Evolutionary conservation across 192 early-diverging fungal species (phyloP).

Genomic region (Nowakowskiella sp.): DNA sequence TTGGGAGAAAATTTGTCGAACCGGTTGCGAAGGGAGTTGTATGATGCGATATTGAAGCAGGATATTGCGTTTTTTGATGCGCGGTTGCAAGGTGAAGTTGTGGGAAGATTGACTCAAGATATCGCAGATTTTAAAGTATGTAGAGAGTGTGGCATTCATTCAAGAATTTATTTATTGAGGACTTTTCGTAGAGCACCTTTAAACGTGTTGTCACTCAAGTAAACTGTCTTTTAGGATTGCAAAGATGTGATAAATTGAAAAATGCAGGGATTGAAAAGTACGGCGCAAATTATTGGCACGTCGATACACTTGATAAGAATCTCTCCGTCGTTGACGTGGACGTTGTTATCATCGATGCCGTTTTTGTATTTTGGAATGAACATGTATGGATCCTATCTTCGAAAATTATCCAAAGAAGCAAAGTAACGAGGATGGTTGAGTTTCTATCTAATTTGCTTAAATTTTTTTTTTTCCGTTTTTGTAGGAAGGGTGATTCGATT

Average conservation of each 20-base stretch:
- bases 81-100: constrained; percentile 21
- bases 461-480: too few relatives aligned
- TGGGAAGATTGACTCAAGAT: constrained; percentile 22
- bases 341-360: constrained; percentile 23
- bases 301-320: constrained; percentile 16
- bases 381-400: constrained; percentile 25
- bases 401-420: constrained; percentile 23
- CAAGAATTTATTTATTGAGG: constrained; percentile 1
- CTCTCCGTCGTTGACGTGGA: constrained; percentile 24
- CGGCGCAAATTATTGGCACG: constrained; percentile 29
- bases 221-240: constrained; percentile 5
- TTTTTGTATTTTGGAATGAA: constrained; percentile 31
- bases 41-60: constrained; percentile 25
- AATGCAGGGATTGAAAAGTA: constrained; percentile 25
- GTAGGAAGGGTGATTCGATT: constrained; percentile 7
- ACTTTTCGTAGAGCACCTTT: constrained; percentile 18
- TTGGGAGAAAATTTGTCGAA: constrained; percentile 23
- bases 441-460: too few relatives aligned
- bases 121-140: constrained; percentile 26
- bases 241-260: background rate
- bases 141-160: background rate
- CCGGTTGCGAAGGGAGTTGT: constrained; percentile 22
- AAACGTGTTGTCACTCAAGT: constrained; percentile 26
- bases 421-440: too few relatives aligned
- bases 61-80: constrained; percentile 35